phyloP scores from a whole-genome alignment of 2,329 filamentous ascomycete genomes.

The Rutstroemia sp. region DNA sequence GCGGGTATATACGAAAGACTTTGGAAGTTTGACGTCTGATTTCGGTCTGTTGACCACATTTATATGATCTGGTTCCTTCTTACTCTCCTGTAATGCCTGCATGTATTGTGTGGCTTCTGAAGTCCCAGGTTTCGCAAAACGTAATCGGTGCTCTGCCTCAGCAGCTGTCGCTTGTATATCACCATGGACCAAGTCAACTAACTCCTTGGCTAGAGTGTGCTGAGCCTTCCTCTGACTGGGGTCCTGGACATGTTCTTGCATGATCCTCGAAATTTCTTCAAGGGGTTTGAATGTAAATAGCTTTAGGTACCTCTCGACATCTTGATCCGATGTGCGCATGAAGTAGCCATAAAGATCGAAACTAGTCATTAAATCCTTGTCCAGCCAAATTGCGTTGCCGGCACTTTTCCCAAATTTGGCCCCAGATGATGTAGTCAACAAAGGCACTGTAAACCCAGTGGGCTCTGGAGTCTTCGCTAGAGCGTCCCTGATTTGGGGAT shows the following conservation, averaged over 20 bases:
- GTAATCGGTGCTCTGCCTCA: slow-evolving; percentile 45
- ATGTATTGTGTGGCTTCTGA: not conserved
- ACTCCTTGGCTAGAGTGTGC: slow-evolving; percentile 74
- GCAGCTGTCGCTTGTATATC: slow-evolving; percentile 54
- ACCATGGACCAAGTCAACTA: slow-evolving; percentile 75
- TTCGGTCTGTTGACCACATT: slow-evolving; percentile 41
- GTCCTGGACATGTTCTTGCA: slow-evolving; percentile 59
- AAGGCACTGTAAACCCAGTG: slow-evolving; percentile 82
- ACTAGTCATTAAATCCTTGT: slow-evolving; percentile 67
- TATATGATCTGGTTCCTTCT: not conserved
- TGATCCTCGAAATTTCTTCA: slow-evolving; percentile 55
- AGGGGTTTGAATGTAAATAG: slow-evolving; percentile 85
- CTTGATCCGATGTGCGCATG: slow-evolving; percentile 70
- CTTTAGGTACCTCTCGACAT: slow-evolving; percentile 75
- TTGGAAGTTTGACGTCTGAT: slow-evolving; percentile 51
- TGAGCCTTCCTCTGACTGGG: slow-evolving; percentile 72
- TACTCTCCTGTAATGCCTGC: not conserved
- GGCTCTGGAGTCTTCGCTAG: slow-evolving; percentile 41
- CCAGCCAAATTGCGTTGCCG: slow-evolving; percentile 91
- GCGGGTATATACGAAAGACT: slow-evolving; percentile 43
- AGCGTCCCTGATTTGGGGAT: slow-evolving; percentile 37
- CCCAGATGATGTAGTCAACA: slow-evolving; percentile 78
- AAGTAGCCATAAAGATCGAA: slow-evolving; percentile 94
- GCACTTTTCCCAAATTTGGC: slow-evolving; percentile 93
- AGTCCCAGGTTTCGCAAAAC: slow-evolving; percentile 31